These are phyloP conservation scores for Leccinellum rugosiceps DNA, from an alignment of 768 basidiomycete genomes.

Conservation along the genomic window DNA sequence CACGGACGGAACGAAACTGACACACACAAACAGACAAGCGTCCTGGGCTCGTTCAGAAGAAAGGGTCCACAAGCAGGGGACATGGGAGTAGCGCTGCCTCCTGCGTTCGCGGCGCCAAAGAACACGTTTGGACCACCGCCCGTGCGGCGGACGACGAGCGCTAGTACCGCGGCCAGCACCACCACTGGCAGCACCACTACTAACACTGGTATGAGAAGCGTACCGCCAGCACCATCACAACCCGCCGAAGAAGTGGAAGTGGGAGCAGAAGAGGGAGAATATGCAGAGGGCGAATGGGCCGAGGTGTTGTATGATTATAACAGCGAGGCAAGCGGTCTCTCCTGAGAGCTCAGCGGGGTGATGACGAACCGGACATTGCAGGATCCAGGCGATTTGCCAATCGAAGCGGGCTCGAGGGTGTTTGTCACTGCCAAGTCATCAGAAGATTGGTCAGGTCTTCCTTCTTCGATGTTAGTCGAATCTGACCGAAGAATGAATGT, in stretches of 20 bases:
- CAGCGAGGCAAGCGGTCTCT: constrained; percentile 44
- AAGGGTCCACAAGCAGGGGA: constrained; percentile 37
- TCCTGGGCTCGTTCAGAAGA: constrained; percentile 23
- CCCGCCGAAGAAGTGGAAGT: constrained; percentile 29
- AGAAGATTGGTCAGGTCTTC: constrained; percentile 63
- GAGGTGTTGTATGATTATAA: constrained; percentile 75
- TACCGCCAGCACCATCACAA: background rate
- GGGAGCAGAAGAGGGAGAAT: background rate
- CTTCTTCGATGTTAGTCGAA: background rate
- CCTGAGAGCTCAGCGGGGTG: background rate
- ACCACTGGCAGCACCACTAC: background rate
- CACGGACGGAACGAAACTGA: no score
- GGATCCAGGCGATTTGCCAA: constrained; percentile 67
- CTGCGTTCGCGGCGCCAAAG: constrained; percentile 43
- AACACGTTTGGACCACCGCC: constrained; percentile 54
- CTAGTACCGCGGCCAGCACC: background rate
- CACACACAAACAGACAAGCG: constrained; percentile 13
- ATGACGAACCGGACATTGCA: constrained; percentile 22
- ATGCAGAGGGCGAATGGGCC: constrained; percentile 65
- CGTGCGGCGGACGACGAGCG: constrained; percentile 29
- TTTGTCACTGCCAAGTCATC: constrained; percentile 63
- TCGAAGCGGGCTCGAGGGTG: constrained; percentile 57
- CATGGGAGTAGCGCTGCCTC: constrained; percentile 28
- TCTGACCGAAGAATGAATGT: constrained; percentile 2
- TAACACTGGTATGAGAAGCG: background rate